These are phyloP conservation scores for Cercis canadensis DNA, from an alignment of 306 rosid species.

Conservation along the genomic window DNA sequence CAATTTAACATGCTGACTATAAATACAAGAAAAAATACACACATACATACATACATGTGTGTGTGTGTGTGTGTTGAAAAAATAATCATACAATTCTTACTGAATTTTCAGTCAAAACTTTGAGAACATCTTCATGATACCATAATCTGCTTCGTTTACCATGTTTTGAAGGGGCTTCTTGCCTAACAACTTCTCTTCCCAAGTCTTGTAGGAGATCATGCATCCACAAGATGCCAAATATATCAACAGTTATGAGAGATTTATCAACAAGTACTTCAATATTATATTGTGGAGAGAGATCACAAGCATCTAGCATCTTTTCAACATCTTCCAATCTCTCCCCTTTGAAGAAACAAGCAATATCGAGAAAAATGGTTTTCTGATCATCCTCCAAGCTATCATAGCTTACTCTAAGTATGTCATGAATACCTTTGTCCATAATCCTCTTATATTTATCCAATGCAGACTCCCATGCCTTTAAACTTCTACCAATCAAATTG, in stretches of 20 bases:
- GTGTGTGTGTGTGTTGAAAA: too few relatives aligned
- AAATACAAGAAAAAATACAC: too few relatives aligned
- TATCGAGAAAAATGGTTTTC: conserved; percentile 16
- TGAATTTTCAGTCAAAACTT: background rate
- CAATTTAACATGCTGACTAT: too few relatives aligned
- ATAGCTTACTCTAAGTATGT: conserved; percentile 25
- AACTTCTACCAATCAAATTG: background rate
- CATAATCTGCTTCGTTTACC: background rate
- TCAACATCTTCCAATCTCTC: conserved; percentile 15
- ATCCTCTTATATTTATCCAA: background rate
- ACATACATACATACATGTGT: too few relatives aligned
- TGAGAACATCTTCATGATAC: background rate
- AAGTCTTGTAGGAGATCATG: conserved; percentile 7
- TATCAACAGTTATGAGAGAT: background rate
- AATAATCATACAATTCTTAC: too few relatives aligned
- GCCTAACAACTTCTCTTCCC: conserved; percentile 1
- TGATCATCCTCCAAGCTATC: background rate
- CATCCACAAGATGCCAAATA: background rate
- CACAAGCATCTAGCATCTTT: conserved; percentile 1
- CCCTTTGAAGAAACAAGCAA: conserved; percentile 36
- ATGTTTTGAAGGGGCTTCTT: background rate
- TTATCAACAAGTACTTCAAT: background rate
- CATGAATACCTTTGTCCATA: conserved; percentile 3
- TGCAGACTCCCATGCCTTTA: conserved; percentile 19
- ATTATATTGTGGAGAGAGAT: background rate